Base-by-base conservation (phyloP, 345 rosid genomes). In the Noccaea bulbosa region DNA sequence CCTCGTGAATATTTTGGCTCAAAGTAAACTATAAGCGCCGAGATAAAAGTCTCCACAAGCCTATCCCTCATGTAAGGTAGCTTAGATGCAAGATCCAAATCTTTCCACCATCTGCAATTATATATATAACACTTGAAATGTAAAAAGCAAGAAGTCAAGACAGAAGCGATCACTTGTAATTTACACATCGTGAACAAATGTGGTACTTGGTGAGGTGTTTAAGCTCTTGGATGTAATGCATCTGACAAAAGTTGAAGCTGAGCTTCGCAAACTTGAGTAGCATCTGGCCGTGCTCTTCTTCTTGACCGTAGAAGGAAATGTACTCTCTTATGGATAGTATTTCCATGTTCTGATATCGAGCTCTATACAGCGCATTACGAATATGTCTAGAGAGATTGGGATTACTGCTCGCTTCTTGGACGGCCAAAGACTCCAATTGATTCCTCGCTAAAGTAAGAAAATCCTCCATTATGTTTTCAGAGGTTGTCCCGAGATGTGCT, bases 261-360 rank as follows among this genome's bases (percentile, higher is more conserved):
- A 67, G 52, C 35, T 67, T 67, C 0, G 72, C 12, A 54, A 67
- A 54, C 54, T 67, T 54, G 53, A 67, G 72, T 8, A 67, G 50
- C 35, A 7, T 67, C 24, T 49, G 24, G 12, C 49, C 17, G 12
- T 65, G 58, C 4, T 3, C 58, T 50, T 65, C 58, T 50, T 55
- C 54, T 34, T 58, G 63, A 20, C 33, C 53, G 17, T 67, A 67
- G 33, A 54, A 67, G 43, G 44, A 54, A 2, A 67, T 67, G 8
- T 43, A 67, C 2, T 54, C 35, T 35, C 63, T 7, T 7, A 5
- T 12, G 27, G 17, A 3, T 43, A 8, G n/a, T 33, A 54, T 55
- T 12, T 55, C 72, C n/a, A 41, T 30, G 33, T 34, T 63, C 3
- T 63, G 55, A 47, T 47, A 47, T 4, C 55, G 44, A 46, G 68